Evolutionary conservation across 2,329 filamentous ascomycete genomes (phyloP).

Genomic region (Cladosporium velox): DNA sequence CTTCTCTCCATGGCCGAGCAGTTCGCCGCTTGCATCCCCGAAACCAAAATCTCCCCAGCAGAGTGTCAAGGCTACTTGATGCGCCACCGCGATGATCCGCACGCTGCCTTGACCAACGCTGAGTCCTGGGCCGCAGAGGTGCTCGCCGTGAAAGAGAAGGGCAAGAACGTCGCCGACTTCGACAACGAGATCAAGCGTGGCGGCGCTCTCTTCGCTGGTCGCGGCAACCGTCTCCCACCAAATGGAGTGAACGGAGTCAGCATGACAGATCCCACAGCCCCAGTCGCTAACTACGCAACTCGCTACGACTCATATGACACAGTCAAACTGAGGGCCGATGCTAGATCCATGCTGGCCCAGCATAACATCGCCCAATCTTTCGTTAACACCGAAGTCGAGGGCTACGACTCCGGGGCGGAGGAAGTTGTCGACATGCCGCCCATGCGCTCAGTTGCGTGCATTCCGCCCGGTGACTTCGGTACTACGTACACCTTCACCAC

Average conservation of each 20-base stretch:
- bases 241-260: not conserved
- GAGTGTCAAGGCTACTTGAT: conserved; percentile 37
- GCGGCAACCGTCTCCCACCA: not conserved
- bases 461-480: not conserved
- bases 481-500: not conserved
- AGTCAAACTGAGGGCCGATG: not conserved
- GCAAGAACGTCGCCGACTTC: conserved; percentile 26
- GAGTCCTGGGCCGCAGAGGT: conserved; percentile 42
- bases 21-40: conserved; percentile 28
- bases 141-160: conserved; percentile 27
- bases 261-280: not conserved
- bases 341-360: not conserved
- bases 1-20: conserved; percentile 24
- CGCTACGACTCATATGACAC: not conserved
- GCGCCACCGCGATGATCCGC: conserved; percentile 48
- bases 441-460: not conserved
- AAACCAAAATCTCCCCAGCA: conserved; percentile 28
- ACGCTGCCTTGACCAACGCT: conserved; percentile 46
- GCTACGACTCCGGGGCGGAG: not conserved
- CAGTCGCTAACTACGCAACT: not conserved
- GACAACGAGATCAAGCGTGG: conserved; percentile 18
- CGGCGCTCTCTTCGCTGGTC: conserved; percentile 1
- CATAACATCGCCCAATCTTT: not conserved
- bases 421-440: not conserved
- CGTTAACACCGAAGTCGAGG: not conserved